Evolutionary conservation across 2,329 filamentous ascomycete species (phyloP).

Genomic region (Penicillium psychrosexuale): DNA sequence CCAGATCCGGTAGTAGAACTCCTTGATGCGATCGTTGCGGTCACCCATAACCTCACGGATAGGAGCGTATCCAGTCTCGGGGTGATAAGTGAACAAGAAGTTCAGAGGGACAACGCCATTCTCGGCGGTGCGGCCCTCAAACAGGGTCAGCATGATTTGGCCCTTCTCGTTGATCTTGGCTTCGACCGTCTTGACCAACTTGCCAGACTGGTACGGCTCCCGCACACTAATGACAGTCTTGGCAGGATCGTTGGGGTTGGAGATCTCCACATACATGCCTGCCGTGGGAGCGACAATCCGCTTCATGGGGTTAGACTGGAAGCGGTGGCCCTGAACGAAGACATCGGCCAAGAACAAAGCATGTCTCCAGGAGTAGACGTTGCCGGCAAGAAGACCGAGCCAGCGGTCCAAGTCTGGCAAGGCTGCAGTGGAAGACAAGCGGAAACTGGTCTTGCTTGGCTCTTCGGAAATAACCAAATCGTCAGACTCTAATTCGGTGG

Average conservation of each 20-base stretch:
- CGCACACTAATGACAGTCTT: constrained; percentile 84
- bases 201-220: constrained; percentile 81
- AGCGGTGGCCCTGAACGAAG: constrained; percentile 91
- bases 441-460: constrained; percentile 75
- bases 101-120: constrained; percentile 78
- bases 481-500: constrained; percentile 73
- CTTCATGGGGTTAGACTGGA: constrained; percentile 93
- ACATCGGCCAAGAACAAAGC: constrained; percentile 92
- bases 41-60: constrained; percentile 95
- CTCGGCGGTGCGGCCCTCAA: constrained; percentile 86
- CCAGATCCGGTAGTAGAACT: constrained; percentile 98
- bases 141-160: constrained; percentile 83
- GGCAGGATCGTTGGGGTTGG: constrained; percentile 72
- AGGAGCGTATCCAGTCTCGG: constrained; percentile 94
- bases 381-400: constrained; percentile 83
- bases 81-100: constrained; percentile 88
- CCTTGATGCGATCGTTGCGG: constrained; percentile 97
- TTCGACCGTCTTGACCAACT: constrained; percentile 84
- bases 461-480: constrained; percentile 82
- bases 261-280: constrained; percentile 86
- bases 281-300: constrained; percentile 83
- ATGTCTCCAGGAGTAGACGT: constrained; percentile 85
- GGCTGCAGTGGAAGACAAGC: constrained; percentile 69
- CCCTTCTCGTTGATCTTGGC: constrained; percentile 71
- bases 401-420: constrained; percentile 79